Evolutionary conservation across 495 filamentous ascomycete species (phyloP).

Genomic region (Aspergillus homomorphus): DNA sequence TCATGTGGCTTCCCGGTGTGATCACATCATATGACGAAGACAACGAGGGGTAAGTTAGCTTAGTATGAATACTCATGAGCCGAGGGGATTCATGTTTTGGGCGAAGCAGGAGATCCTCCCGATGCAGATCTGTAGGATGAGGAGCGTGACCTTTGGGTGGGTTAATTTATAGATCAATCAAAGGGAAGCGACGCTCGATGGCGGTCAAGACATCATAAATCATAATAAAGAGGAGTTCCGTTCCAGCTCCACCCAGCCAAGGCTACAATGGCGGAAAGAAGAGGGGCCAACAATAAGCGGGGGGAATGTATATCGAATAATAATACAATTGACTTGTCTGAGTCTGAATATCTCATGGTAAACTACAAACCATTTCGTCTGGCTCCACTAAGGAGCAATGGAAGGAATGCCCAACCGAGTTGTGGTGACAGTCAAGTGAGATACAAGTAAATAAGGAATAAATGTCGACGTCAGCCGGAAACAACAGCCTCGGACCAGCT

Average conservation of each 20-base stretch:
- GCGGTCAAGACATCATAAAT: background rate
- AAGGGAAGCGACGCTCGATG: background rate
- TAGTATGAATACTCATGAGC: background rate
- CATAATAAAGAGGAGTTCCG: too few species aligned
- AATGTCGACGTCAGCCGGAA: background rate
- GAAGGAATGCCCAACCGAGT: background rate
- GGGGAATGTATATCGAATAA: background rate
- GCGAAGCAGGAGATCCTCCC: background rate
- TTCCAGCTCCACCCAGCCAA: background rate
- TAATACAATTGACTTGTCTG: background rate
- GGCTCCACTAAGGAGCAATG: too few species aligned
- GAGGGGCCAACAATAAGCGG: background rate
- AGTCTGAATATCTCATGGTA: background rate
- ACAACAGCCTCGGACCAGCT: background rate
- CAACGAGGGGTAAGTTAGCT: background rate
- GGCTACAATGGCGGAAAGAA: background rate
- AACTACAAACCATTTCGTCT: background rate
- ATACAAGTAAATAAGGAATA: background rate
- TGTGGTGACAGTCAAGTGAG: background rate
- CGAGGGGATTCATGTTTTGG: background rate
- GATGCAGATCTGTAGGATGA: too few species aligned
- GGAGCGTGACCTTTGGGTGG: too few species aligned
- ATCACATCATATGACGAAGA: slow-evolving; percentile 26
- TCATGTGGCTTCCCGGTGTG: slow-evolving; percentile 16
- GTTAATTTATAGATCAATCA: background rate